These are phyloP conservation scores for Polytolypa hystricis DNA, from an alignment of 2,329 filamentous ascomycete genomes.

Conservation along the genomic window DNA sequence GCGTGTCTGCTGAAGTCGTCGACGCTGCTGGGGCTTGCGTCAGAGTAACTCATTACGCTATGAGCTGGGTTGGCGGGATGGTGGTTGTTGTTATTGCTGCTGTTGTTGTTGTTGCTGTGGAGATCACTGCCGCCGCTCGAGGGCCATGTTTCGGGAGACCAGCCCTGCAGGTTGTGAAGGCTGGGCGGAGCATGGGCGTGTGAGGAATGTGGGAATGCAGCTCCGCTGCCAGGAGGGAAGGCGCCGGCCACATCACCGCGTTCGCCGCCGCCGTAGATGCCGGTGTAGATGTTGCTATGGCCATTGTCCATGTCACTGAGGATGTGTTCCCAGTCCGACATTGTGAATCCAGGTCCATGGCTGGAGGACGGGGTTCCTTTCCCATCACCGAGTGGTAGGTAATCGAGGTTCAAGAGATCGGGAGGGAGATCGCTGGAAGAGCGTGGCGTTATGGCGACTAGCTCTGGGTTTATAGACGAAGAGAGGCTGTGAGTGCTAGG, in stretches of 20 bases:
- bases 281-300: slow-evolving; percentile 61
- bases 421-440: slow-evolving; percentile 20
- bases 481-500: slow-evolving; percentile 10
- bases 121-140: slow-evolving; percentile 28
- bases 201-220: slow-evolving; percentile 4
- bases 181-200: slow-evolving; percentile 5
- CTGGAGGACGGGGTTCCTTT: slow-evolving; percentile 21
- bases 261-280: slow-evolving; percentile 36
- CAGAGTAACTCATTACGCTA: slow-evolving; percentile 49
- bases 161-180: slow-evolving; percentile 22
- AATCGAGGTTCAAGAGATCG: slow-evolving; percentile 44
- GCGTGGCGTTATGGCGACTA: slow-evolving; percentile 16
- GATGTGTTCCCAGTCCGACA: slow-evolving; percentile 71
- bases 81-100: slow-evolving; percentile 24
- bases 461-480: slow-evolving; percentile 7
- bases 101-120: slow-evolving; percentile 20
- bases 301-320: slow-evolving; percentile 70
- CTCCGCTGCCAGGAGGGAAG: slow-evolving; percentile 9
- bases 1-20: neutral
- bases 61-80: slow-evolving; percentile 30
- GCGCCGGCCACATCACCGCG: slow-evolving; percentile 21
- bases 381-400: slow-evolving; percentile 36
- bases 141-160: slow-evolving; percentile 30
- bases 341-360: slow-evolving; percentile 38
- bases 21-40: slow-evolving; percentile 46